phyloP scores from a whole-genome alignment of 148 eudicot species.

The Persicaria tinctoria region DNA sequence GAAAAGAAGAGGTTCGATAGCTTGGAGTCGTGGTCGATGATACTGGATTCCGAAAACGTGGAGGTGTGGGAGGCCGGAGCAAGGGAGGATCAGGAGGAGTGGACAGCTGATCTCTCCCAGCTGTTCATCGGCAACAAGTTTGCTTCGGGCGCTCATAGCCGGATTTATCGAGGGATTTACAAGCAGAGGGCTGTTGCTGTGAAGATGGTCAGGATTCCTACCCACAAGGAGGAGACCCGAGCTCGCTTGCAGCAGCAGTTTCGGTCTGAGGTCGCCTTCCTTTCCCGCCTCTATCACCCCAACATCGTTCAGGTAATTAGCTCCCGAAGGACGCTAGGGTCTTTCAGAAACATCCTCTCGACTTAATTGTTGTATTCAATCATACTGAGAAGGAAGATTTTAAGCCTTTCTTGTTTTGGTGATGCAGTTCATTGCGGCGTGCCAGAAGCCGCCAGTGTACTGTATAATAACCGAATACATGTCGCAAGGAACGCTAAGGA shows the following conservation, averaged over 20 bases:
- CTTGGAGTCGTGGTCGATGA: constrained; percentile 98
- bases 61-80: constrained; percentile 67
- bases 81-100: constrained; percentile 72
- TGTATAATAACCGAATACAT: constrained; percentile 97
- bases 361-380: too few species aligned
- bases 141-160: constrained; percentile 95
- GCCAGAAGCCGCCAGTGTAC: constrained; percentile 96
- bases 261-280: constrained; percentile 80
- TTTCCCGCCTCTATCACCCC: constrained; percentile 82
- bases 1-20: constrained; percentile 90
- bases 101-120: constrained; percentile 99
- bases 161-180: constrained; percentile 93
- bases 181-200: constrained; percentile 97
- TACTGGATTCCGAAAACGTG: constrained; percentile 80
- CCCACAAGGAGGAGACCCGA: constrained; percentile 74
- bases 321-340: not conserved
- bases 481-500: constrained; percentile 96
- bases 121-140: constrained; percentile 91
- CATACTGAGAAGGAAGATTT: too few species aligned
- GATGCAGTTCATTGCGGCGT: constrained; percentile 92
- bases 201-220: constrained; percentile 93
- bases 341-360: too few species aligned
- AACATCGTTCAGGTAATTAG: constrained; percentile 77
- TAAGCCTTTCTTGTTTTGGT: not conserved
- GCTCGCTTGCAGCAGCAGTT: constrained; percentile 78